Base-by-base conservation (phyloP, 2,329 filamentous ascomycete genomes). In the Botrytis cinerea region DNA sequence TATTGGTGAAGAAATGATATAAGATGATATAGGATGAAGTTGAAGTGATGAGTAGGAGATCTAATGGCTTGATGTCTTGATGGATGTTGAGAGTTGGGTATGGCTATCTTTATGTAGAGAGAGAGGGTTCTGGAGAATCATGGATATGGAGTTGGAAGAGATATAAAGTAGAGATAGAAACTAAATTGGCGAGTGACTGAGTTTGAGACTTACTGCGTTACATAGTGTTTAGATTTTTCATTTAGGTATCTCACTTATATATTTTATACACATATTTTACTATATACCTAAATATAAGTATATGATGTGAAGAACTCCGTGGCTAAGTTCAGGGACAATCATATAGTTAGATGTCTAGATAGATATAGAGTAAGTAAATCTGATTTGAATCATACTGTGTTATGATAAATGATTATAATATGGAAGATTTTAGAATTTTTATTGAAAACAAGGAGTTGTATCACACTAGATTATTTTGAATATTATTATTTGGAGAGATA, bases 241-340 rank as follows among this genome's bases (percentile, higher is more conserved):
- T 48, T 48, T 25, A 5, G 4, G 25, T 48, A 5, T 12, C 10
- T 12, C 10, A 48, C 5, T 25, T 48, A 9, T 6, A 48, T 48
- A 48, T 22, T 4, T 10, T 9, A 48, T 48, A 22, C 46, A 43
- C 1, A 14, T 14, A 43, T 43, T 14, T 14, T 12, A 43, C 14
- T 43, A 4, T 6, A n/a, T 1, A n/a, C 38, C 38, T 51, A 14
- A 2, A 18, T 18, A 14, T n/a, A 14, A 1, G n/a, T 12, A 14
- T 14, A 14, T 51, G 4, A 6, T n/a, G 48, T 14, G 25, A 6
- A 14, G 3, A 5, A 3, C 10, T 51, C 10, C 4, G 14, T 6
- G 1, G 2, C 4, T 8, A n/a, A 4, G 14, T 10, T n/a, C 14
- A 4, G 4, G 25, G 25, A 1, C 14, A 5, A 2, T 25, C 25